Evolutionary conservation across 2,329 filamentous ascomycete genomes (phyloP), one percentile per base, ranked within the genome.

Genomic region (Podosphaera fusca): DNA sequence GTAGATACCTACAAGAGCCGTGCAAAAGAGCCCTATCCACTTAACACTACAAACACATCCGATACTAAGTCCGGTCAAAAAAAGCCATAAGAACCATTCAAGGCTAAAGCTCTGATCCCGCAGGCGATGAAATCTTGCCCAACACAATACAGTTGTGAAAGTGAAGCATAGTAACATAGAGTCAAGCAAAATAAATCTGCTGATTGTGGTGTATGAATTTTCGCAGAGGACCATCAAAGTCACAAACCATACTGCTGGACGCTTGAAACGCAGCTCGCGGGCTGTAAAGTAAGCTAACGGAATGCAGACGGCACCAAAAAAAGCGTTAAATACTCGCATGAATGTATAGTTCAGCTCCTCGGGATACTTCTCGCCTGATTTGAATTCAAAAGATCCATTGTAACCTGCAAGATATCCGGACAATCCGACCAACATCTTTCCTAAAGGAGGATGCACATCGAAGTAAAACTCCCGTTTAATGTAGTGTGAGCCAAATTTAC

Each of bases 391-490:
- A 3, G 90, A 94, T 58, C 92, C 92, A 74, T 98, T 98, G 76
- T 98, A 98, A 63, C 90, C 90, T 63, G 90, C 94, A 60, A 98
- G 77, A 68, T 94, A 94, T 68, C 92, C 92, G 5, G 92, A 96
- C 55, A 98, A 78, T 61, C 92, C 92, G 64, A 98, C 90, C 58
- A 98, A 81, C 81, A 98, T 96, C 76, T 98, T 98, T 69, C 92
- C 92, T 60, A 98, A 81, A 57, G 92, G 92, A 62, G 92, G 92
- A 71, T 94, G 87, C 58, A 94, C 75, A 76, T 94, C 87, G 73
- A 98, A 98, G 78, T 98, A 98, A 76, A 96, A 95, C 72, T 98
- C 92, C 70, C 90, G 87, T 71, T 98, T 95, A 68, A 98, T 82
- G 71, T 98, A 98, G 73, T 98, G 90, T 65, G 90, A 96, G 62